These are phyloP conservation scores for Neurospora intermedia DNA, from an alignment of 495 filamentous ascomycete genomes.

Conservation along the genomic window DNA sequence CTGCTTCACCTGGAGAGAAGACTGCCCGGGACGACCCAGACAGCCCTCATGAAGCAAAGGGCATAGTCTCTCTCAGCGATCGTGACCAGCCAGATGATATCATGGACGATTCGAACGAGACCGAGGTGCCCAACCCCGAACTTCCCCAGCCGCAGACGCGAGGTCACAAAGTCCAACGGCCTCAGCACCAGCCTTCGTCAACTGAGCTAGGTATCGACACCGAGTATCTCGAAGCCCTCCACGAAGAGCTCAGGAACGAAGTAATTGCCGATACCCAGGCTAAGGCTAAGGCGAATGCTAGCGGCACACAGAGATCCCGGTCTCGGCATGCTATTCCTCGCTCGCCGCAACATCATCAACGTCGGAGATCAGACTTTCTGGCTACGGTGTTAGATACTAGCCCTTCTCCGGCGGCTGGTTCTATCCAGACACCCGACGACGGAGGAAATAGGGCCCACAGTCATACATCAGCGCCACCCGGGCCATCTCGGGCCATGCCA, in stretches of 20 bases:
- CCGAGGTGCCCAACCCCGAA: too few species aligned
- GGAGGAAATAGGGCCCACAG: not conserved
- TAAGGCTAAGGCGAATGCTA: too few species aligned
- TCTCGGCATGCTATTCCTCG: too few species aligned
- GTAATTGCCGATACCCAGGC: too few species aligned
- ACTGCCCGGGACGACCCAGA: not conserved
- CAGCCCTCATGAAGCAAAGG: not conserved
- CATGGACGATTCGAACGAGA: too few species aligned
- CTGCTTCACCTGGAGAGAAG: not conserved
- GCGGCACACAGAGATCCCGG: too few species aligned
- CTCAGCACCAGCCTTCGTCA: too few species aligned
- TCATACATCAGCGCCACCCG: not conserved
- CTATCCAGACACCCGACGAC: not conserved
- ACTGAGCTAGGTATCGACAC: too few species aligned
- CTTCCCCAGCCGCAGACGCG: too few species aligned
- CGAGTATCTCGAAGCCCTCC: too few species aligned
- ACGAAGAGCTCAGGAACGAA: too few species aligned
- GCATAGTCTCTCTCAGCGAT: not conserved
- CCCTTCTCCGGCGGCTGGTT: not conserved
- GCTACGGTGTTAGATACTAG: not conserved
- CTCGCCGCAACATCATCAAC: not conserved
- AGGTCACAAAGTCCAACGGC: too few species aligned
- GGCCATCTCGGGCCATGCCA: not conserved
- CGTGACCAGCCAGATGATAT: not conserved
- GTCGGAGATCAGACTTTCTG: not conserved